Evolutionary conservation across 23 red algal genomes (phyloP).

Genomic region (Gracilaria gracilis): DNA sequence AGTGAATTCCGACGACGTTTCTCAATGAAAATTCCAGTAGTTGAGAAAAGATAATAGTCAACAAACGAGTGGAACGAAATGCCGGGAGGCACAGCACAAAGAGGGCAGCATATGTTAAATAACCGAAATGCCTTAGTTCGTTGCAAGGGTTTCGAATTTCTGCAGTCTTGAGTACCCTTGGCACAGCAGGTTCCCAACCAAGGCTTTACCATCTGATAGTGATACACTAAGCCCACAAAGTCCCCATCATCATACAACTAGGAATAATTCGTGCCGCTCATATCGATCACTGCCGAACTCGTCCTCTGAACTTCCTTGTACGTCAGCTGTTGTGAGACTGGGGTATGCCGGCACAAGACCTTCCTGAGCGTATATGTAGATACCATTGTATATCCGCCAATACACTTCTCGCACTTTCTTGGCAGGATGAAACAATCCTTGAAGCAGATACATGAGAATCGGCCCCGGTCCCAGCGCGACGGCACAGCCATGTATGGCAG

Average conservation of each 20-base stretch:
- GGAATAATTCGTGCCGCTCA: constrained; percentile 53
- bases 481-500: constrained; percentile 85
- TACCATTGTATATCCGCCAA: constrained; percentile 91
- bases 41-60: no score
- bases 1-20: no score
- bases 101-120: no score
- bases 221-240: not conserved
- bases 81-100: no score
- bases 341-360: constrained; percentile 78
- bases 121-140: no score
- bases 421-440: constrained; percentile 97
- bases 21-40: no score
- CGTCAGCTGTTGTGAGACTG: constrained; percentile 28
- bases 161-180: no score
- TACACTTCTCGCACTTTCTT: constrained; percentile 86
- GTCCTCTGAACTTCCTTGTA: constrained; percentile 29
- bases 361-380: constrained; percentile 86
- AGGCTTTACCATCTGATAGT: no score
- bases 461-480: constrained; percentile 81
- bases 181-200: no score
- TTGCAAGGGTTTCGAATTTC: no score
- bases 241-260: not conserved
- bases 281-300: constrained; percentile 55
- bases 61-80: no score
- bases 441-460: constrained; percentile 81